Evolutionary conservation across 2,329 filamentous ascomycete genomes (phyloP), one percentile per base, ranked within the genome.

Genomic region (Trichoderma gracile): DNA sequence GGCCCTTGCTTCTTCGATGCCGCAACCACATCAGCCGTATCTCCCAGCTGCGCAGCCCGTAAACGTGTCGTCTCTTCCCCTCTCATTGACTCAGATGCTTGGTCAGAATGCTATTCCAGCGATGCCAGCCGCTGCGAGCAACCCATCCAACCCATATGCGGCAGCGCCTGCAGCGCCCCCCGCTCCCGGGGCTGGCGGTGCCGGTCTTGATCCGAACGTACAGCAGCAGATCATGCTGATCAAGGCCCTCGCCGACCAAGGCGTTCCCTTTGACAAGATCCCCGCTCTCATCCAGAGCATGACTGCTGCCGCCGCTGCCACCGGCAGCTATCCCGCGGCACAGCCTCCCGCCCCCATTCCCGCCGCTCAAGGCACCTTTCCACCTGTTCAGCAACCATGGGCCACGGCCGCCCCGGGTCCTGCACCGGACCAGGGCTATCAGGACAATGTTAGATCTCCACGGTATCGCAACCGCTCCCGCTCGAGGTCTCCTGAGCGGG

Each of bases 221-320:
- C 86, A 91, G 69, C 84, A 90, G 73, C 90, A 93, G 73, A 81
- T 93, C 63, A 81, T 89, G 75, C 78, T 95, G 68, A 85, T 96
- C 71, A 90, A 93, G 77, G 83, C 90, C 12, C 82, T 96, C 63
- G 84, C 88, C 65, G 87, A 89, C 40, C 89, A 92, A 75, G 91
- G 91, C 54, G 81, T 95, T 27, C 85, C 90, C 3, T 83, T 90
- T 76, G 92, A 95, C 67, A 89, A 93, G 76, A 92, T 92, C 78
- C 87, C 83, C 9, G 77, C 78, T 58, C 76, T 85, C 65, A 80
- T 89, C 70, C 81, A 85, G 67, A 80, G 80, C 69, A 79, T 88
- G 72, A 79, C 82, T 70, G 75, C 74, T 68, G 75, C 73, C 60
- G 74, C 71, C 47, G 67, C 71, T 47, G 67, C 73, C 33, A 69